These are phyloP conservation scores for Brassica cretica DNA, from an alignment of 345 rosid genomes.

Conservation along the genomic window DNA sequence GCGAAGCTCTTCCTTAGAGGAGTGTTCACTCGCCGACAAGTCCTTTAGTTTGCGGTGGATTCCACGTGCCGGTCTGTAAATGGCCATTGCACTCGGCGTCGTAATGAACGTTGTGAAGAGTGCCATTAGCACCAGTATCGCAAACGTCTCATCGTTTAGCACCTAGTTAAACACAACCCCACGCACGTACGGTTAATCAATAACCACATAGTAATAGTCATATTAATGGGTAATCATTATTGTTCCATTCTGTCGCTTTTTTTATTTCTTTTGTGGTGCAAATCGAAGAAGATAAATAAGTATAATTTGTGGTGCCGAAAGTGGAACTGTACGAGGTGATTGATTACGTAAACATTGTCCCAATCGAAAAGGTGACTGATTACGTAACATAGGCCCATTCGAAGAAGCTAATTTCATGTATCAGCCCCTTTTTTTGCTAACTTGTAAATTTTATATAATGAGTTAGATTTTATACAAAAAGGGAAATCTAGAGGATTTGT, in stretches of 20 bases:
- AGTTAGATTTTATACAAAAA: no score
- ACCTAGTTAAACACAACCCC: constrained; percentile 49
- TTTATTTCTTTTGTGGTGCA: neutral
- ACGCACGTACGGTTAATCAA: neutral
- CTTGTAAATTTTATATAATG: no score
- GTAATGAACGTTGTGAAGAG: constrained; percentile 85
- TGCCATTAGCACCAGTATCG: constrained; percentile 81
- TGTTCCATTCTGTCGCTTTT: neutral
- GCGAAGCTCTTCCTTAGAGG: constrained; percentile 52
- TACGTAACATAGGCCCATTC: constrained; percentile 11
- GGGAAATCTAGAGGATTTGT: no score
- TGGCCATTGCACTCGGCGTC: constrained; percentile 70
- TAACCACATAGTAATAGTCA: constrained; percentile 3
- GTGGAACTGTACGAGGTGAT: neutral
- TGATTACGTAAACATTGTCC: constrained; percentile 14
- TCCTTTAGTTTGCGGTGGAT: constrained; percentile 59
- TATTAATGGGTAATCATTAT: constrained; percentile 4
- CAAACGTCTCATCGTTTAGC: constrained; percentile 75
- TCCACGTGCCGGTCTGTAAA: constrained; percentile 61
- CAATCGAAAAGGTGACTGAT: constrained; percentile 6
- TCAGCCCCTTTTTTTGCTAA: neutral
- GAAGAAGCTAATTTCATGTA: constrained; percentile 13
- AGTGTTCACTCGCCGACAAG: constrained; percentile 37
- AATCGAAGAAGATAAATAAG: neutral
- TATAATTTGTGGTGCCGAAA: constrained; percentile 10